Evolutionary conservation across 768 basidiomycete species (phyloP), one percentile per base, ranked within the genome.

Genomic region (Collybia mongolica): DNA sequence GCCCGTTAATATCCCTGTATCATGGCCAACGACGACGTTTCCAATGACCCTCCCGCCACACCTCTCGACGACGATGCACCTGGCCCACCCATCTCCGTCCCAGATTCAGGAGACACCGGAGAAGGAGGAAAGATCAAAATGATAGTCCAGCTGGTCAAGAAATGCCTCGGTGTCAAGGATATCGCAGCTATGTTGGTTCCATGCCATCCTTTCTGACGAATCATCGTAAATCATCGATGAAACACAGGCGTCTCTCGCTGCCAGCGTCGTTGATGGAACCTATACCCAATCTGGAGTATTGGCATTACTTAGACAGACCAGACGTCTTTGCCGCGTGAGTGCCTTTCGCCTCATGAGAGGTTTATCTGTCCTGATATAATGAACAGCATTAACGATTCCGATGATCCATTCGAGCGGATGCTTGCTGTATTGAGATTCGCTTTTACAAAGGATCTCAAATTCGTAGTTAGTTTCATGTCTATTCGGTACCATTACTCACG

Each of bases 121-220:
- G 95, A 98, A 65, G 90, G 92, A 53, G 89, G 92, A 41, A 95
- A 90, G 77, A 75, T 97, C 52, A 94, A 89, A 80, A 93, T 95
- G 85, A 91, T 98, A 43, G 74, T 98, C 15, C 84, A 88, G 63
- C 81, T 98, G 48, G 82, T 95, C 56, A 94, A 93, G 75, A 92
- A 88, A 69, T 93, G 82, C 59, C 75, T 97, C 26, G 94, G 93
- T 5, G 93, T 96, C 39, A 94, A 95, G 71, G 95, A 97, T 64
- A 91, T 98, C 54, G 94, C 93, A 54, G 78, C 93, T 26, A 90
- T 97, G 94, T 94, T 60, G 53, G 85, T 81, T 4, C 18, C 44
- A 23, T 41, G 23, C 48, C 1, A 40, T 20, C 37, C 38, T 22
- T 50, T 44, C 47, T 39, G 46, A 32, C 22, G 18, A 44, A 22